phyloP scores from a whole-genome alignment of 371 early-diverging fungal genomes.

The Umbelopsis sp. region DNA sequence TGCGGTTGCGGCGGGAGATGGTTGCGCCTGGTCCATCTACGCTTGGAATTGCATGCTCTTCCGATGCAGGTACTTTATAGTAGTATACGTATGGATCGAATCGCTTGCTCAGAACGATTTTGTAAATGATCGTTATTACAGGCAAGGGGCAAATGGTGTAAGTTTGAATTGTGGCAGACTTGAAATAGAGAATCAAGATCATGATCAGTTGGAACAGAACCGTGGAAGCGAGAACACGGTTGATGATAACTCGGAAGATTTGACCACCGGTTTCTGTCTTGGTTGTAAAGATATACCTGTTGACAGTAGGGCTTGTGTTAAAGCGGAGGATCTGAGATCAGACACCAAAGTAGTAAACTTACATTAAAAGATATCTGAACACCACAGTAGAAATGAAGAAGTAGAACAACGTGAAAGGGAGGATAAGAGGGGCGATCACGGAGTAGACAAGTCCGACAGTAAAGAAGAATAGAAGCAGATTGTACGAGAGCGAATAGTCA shows the following conservation, averaged over 20 bases:
- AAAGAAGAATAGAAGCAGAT: constrained; percentile 67
- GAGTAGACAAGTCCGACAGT: constrained; percentile 74
- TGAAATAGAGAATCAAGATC: constrained; percentile 61
- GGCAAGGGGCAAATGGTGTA: constrained; percentile 63
- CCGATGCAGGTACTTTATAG: constrained; percentile 26
- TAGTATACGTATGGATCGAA: constrained; percentile 58
- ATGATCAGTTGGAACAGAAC: constrained; percentile 73
- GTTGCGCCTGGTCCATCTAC: constrained; percentile 26
- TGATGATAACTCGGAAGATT: constrained; percentile 79
- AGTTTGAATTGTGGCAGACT: constrained; percentile 45
- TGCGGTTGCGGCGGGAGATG: constrained; percentile 23
- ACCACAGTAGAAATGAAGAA: constrained; percentile 67
- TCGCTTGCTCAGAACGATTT: constrained; percentile 50
- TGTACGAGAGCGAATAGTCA: constrained; percentile 73
- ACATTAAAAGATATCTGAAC: constrained; percentile 70
- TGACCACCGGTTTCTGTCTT: constrained; percentile 73
- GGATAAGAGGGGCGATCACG: constrained; percentile 71
- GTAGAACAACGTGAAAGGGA: constrained; percentile 65
- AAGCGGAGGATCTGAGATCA: neutral
- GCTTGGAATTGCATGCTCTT: constrained; percentile 1
- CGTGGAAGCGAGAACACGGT: constrained; percentile 67
- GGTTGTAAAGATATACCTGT: constrained; percentile 65
- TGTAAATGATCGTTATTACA: constrained; percentile 60
- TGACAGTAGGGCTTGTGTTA: neutral
- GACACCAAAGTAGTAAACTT: neutral